Base-by-base conservation (phyloP, 805 yeast species). In the Blastobotrys parvus region DNA sequence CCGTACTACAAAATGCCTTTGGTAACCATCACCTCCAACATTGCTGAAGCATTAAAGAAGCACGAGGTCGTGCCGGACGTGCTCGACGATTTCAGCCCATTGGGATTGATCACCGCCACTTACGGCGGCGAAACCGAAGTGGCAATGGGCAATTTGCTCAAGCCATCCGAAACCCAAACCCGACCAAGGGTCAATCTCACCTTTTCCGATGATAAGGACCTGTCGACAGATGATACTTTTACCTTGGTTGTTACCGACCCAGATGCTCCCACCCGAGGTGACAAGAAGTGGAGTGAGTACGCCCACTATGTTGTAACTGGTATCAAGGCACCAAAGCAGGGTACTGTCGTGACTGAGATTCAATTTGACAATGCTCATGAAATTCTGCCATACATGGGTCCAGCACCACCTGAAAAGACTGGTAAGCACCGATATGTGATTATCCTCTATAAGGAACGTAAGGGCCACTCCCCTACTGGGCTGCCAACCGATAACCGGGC, bases 381-480 rank as follows among this genome's bases (percentile, higher is more conserved):
- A 27, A 44, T 54, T 20, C 43, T 49, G 30, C 67, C 78, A 4
- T 87, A 88, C 62, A 57, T 65, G 52, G 94, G 94, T 0, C 95
- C 96, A 2, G 95, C 76, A 3, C 96, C 96, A n/a, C 96, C 96
- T 32, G 73, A 74, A 38, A 78, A 78, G 43, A 83, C 95, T 0
- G 90, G 94, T 11, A 75, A 80, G 57, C 97, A 89, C 67, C 78
- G 96, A 50, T 89, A 89, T 60, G 86, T 84, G 16, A 84, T 82
- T 54, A 54, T 86, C 43, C 64, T 89, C 48, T 86, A 70, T 62
- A 82, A 80, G 63, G 94, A 78, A 59, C 35, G 17, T 11, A 19
- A 27, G 5, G 19, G 72, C 64, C 2, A 58, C 62, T 25, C 64
- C 54, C 49, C 46, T 10, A n/a, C 36, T 16, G 5, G 44, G 33